These are phyloP conservation scores for Paraconiothyrium brasiliense DNA, from an alignment of 2,329 filamentous ascomycete species.

Conservation along the genomic window DNA sequence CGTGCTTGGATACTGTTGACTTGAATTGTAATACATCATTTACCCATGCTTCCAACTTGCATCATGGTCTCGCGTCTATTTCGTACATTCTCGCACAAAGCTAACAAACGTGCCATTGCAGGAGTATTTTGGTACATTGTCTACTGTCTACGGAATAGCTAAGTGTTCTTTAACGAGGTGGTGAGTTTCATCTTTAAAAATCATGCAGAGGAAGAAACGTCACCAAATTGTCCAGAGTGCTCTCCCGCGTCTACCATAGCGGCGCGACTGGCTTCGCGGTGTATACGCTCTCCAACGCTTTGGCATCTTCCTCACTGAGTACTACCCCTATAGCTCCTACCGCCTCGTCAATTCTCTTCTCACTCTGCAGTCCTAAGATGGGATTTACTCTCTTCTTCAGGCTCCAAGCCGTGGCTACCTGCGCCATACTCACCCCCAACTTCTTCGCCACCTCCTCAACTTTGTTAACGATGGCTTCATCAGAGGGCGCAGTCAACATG, in stretches of 20 bases:
- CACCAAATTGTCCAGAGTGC: too few species aligned
- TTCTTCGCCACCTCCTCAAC: conserved; percentile 53
- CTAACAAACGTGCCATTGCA: too few species aligned
- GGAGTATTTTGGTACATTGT: too few species aligned
- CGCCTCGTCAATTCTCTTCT: conserved; percentile 41
- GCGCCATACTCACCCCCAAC: conserved; percentile 41
- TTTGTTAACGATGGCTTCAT: conserved; percentile 49
- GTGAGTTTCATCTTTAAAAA: too few species aligned
- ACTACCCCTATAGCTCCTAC: conserved; percentile 26
- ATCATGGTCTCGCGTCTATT: too few species aligned
- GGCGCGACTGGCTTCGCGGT: conserved; percentile 30
- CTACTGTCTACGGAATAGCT: too few species aligned
- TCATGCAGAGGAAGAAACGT: too few species aligned
- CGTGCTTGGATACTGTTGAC: neutral
- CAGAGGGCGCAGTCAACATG: conserved; percentile 44
- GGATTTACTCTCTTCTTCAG: conserved; percentile 37
- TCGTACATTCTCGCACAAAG: too few species aligned
- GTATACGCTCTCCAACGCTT: conserved; percentile 39
- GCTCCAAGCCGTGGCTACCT: conserved; percentile 38
- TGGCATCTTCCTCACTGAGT: conserved; percentile 36
- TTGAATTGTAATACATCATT: conserved; percentile 13
- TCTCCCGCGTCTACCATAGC: conserved; percentile 13
- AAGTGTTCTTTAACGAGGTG: too few species aligned
- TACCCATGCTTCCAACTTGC: neutral
- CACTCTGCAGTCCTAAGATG: conserved; percentile 38